phyloP scores from a whole-genome alignment of 805 yeast genomes.

The Metschnikowia orientalis region DNA sequence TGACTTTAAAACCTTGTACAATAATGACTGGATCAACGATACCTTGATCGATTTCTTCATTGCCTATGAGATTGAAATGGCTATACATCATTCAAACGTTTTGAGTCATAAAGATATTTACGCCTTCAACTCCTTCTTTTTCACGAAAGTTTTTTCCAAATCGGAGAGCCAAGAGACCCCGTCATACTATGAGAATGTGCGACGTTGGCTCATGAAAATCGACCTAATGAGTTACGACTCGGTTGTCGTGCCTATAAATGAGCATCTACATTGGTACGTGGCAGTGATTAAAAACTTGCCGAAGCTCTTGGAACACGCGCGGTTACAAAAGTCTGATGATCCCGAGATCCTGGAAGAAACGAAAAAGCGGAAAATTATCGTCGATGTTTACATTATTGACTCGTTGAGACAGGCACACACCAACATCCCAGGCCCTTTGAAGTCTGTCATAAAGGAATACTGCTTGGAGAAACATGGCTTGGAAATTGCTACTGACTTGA shows the following conservation, averaged over 20 bases:
- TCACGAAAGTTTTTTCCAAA: constrained; percentile 50
- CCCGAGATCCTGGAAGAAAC: constrained; percentile 5
- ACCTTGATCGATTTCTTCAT: constrained; percentile 81
- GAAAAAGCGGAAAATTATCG: constrained; percentile 7
- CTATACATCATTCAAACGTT: constrained; percentile 20
- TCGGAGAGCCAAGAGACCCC: constrained; percentile 18
- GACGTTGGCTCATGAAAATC: constrained; percentile 72
- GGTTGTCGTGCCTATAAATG: constrained; percentile 78
- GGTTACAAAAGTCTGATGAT: not conserved
- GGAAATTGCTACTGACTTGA: constrained; percentile 41
- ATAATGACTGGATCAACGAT: constrained; percentile 87
- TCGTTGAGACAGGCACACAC: constrained; percentile 63
- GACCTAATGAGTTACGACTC: constrained; percentile 54
- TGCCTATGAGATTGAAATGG: constrained; percentile 47
- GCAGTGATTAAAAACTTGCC: constrained; percentile 61
- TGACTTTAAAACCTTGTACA: constrained; percentile 76
- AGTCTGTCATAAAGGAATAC: constrained; percentile 58
- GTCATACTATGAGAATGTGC: constrained; percentile 57
- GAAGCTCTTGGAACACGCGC: constrained; percentile 16
- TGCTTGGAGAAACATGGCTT: constrained; percentile 60
- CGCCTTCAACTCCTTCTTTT: constrained; percentile 82
- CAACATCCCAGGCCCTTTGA: constrained; percentile 49
- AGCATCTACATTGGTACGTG: constrained; percentile 82
- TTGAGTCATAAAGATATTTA: constrained; percentile 39
- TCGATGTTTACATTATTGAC: constrained; percentile 62